Evolutionary conservation across 1,284 basidiomycete species (phyloP), one percentile per base, ranked within the genome.

Genomic region (Thecaphora thlaspeos): DNA sequence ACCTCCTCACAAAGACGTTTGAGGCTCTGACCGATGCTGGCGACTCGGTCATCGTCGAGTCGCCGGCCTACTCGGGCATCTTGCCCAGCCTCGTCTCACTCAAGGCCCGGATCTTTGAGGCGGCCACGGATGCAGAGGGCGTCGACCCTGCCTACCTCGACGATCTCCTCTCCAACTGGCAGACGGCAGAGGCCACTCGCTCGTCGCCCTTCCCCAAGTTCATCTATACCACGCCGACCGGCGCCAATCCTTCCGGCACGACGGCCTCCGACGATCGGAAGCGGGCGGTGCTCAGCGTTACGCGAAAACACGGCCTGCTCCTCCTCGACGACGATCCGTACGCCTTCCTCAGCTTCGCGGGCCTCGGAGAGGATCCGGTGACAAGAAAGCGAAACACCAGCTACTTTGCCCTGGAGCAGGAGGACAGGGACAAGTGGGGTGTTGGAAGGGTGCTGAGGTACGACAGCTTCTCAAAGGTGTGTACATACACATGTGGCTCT

Each of bases 11-110:
- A 79, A 94, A 94, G 59, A 80, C 81, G 3, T 84, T 85, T 72
- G 66, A 79, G 43, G 79, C 82, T 0, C 63, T 93, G 41, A 80
- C 92, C 32, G 87, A 93, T 73, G 84, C 83, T 3, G 90, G 90
- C 1, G 92, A 96, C 75, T 76, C 87, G 2, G 82, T 94, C 26
- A 82, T 95, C 30, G 83, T 95, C 30, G 92, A 96, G 76, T 84
- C 86, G 1, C 92, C 92, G 0, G 86, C 88, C 24, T 96, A 95
- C 78, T 86, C 89, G 43, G 73, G 75, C 8, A 61, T 76, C 30
- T 34, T 77, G 18, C 73, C 73, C 9, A 62, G 62, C 42, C 51
- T 75, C n/a, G 54, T 52, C 12, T 39, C 61, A 19, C 52, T 59
- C 48, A 55, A 55, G 19, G 64, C 60, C 42, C 53, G 40, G 17